Evolutionary conservation across 176 grass and related monocot species (phyloP).

Genomic region (Oryza nivara): DNA sequence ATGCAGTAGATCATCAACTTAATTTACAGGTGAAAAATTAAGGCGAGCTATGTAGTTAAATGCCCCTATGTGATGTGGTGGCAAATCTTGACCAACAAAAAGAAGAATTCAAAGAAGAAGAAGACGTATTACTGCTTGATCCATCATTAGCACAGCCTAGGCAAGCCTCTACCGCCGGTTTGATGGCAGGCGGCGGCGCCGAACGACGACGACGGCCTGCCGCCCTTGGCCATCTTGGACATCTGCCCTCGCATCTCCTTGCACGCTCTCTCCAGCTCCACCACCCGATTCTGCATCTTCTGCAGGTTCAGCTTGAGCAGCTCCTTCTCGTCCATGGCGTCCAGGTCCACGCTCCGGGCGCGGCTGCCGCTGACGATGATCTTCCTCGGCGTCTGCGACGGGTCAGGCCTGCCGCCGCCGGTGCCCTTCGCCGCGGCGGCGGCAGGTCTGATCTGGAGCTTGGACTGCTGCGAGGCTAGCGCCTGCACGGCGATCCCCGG

Average conservation of each 20-base stretch:
- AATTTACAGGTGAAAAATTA: constrained; percentile 30
- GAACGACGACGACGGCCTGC: background rate
- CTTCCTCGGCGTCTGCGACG: constrained; percentile 45
- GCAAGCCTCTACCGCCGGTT: constrained; percentile 51
- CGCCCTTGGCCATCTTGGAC: constrained; percentile 66
- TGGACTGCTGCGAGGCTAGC: constrained; percentile 67
- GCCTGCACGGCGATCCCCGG: constrained; percentile 81
- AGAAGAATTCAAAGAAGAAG: background rate
- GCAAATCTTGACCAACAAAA: background rate
- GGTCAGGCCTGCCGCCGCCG: constrained; percentile 7
- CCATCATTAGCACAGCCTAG: constrained; percentile 64
- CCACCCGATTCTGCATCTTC: constrained; percentile 78
- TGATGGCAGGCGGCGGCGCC: constrained; percentile 46
- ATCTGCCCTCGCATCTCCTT: constrained; percentile 76
- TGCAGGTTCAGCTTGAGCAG: constrained; percentile 63
- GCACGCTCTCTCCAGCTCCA: constrained; percentile 82
- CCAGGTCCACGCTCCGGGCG: constrained; percentile 17
- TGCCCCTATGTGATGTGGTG: background rate
- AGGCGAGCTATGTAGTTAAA: constrained; percentile 2
- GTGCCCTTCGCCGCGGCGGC: background rate
- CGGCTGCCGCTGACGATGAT: background rate
- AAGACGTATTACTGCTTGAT: background rate
- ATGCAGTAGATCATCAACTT: constrained; percentile 20
- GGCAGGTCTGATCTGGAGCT: constrained; percentile 45
- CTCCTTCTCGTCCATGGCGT: constrained; percentile 62